Conservation (phyloP, 306 rosid species). For the Rosa persica region DNA sequence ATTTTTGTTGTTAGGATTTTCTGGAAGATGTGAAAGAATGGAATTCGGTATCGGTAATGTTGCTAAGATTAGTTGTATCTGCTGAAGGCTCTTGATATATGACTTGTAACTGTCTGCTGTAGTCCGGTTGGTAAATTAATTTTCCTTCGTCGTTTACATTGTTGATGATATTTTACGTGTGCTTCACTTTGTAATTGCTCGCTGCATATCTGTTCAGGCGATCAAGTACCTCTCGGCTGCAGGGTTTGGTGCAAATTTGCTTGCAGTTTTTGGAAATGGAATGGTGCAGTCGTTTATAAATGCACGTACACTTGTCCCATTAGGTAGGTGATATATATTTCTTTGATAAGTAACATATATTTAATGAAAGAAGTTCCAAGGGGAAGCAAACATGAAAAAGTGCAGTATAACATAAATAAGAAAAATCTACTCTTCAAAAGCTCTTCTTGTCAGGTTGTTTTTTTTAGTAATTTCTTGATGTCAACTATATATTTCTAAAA, state of each 20-base stretch:
- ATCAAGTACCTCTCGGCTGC: conserved; percentile 87
- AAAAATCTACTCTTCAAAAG: conserved; percentile 4
- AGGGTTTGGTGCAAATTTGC: conserved; percentile 94
- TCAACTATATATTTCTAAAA: not conserved
- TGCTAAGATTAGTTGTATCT: not conserved
- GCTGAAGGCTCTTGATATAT: not conserved
- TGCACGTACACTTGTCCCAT: conserved; percentile 66
- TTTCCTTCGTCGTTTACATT: too few relatives aligned
- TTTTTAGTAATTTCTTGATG: not conserved
- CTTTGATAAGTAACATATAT: not conserved
- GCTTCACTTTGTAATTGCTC: conserved; percentile 27
- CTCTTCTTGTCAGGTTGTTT: not conserved
- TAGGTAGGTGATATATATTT: conserved; percentile 40
- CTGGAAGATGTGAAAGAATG: not conserved
- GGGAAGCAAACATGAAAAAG: not conserved
- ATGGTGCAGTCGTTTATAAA: conserved; percentile 84
- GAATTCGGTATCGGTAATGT: not conserved
- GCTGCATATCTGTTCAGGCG: conserved; percentile 56
- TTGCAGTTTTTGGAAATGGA: conserved; percentile 88
- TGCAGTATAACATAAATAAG: not conserved
- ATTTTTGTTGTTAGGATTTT: not conserved
- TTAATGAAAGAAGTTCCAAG: not conserved
- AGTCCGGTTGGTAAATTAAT: not conserved
- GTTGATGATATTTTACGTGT: not conserved
- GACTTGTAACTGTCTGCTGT: not conserved